Conservation (phyloP, 2,329 filamentous ascomycete species). For the Tolypocladium amazonense region DNA sequence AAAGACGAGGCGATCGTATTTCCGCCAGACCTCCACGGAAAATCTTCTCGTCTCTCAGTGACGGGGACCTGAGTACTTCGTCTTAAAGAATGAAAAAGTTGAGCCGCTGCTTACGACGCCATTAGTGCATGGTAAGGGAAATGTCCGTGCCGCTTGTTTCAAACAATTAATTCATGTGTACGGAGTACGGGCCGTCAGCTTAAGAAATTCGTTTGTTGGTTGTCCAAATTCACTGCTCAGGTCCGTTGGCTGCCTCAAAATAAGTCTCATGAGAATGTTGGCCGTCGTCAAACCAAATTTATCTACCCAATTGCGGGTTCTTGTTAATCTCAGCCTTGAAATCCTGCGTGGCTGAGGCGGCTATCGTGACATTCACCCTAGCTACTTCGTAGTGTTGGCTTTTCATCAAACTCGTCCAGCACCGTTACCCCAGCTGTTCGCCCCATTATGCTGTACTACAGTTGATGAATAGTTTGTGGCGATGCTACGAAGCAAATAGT, state of each 20-base stretch:
- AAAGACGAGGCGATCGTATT: no score
- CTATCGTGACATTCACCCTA: background rate
- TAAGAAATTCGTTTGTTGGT: background rate
- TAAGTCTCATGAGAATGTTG: background rate
- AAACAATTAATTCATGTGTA: background rate
- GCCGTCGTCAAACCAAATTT: background rate
- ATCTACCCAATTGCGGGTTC: background rate
- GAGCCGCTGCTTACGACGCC: background rate
- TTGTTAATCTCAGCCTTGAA: background rate
- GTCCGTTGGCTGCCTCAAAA: background rate
- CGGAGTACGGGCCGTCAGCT: background rate
- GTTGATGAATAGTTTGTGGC: background rate
- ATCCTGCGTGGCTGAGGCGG: background rate
- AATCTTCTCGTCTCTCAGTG: background rate
- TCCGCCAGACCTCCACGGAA: background rate
- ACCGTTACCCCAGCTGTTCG: background rate
- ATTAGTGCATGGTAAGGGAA: background rate
- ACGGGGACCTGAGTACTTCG: no score
- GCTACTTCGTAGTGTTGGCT: background rate
- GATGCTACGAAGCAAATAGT: background rate
- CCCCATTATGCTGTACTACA: background rate
- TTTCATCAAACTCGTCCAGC: background rate
- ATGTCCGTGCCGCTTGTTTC: background rate
- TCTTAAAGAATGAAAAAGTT: background rate
- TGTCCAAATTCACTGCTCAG: background rate